phyloP scores from a whole-genome alignment of 1,139 yeast genomes.

The Kluyveromyces sp. region DNA sequence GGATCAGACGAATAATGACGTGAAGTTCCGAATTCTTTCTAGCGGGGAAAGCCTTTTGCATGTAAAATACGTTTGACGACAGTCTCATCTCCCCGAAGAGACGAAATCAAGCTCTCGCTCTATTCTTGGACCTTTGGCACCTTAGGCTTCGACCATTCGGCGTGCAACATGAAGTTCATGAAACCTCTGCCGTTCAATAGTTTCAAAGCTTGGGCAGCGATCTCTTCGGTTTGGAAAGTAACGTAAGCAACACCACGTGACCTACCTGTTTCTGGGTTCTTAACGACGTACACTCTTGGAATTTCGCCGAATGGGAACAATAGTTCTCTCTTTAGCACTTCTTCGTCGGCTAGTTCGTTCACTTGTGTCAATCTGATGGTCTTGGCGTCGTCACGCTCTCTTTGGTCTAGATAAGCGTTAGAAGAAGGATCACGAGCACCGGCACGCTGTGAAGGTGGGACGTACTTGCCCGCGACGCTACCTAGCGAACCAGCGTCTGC shows the following conservation, averaged over 20 bases:
- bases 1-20: too few species aligned
- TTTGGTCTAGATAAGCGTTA: constrained; percentile 40
- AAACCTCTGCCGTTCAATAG: constrained; percentile 85
- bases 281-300: constrained; percentile 75
- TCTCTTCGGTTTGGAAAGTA: constrained; percentile 60
- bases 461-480: constrained; percentile 40
- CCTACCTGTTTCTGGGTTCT: constrained; percentile 89
- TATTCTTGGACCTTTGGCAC: not conserved
- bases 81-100: too few species aligned
- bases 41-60: too few species aligned
- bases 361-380: constrained; percentile 90
- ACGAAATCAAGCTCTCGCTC: too few species aligned
- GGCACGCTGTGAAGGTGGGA: constrained; percentile 60
- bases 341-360: constrained; percentile 80
- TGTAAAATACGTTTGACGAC: too few species aligned
- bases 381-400: constrained; percentile 73
- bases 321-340: constrained; percentile 66
- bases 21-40: too few species aligned
- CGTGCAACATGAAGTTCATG: constrained; percentile 80
- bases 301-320: constrained; percentile 70
- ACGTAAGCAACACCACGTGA: constrained; percentile 98
- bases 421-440: constrained; percentile 44
- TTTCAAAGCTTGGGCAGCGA: constrained; percentile 75
- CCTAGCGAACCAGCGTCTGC: not conserved
- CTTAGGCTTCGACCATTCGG: constrained; percentile 52